These are phyloP conservation scores for Priceomyces carsonii DNA, from an alignment of 805 yeast genomes.

Conservation along the genomic window DNA sequence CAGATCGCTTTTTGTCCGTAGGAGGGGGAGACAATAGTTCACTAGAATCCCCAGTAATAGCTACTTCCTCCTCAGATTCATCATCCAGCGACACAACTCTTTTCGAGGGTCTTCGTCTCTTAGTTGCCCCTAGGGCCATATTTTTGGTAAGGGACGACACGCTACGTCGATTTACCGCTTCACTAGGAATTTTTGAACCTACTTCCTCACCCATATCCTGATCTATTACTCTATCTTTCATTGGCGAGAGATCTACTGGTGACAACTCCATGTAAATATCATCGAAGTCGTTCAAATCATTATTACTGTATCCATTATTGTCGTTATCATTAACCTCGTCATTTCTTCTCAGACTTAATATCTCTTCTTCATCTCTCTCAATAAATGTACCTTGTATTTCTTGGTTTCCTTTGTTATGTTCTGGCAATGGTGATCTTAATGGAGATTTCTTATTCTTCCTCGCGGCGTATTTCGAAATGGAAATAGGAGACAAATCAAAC, in stretches of 20 bases:
- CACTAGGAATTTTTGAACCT: not conserved
- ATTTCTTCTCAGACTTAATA: too few species aligned
- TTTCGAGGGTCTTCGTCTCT: conserved; percentile 6
- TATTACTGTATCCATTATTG: conserved; percentile 7
- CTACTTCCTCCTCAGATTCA: conserved; percentile 13
- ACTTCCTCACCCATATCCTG: too few species aligned
- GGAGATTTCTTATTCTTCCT: conserved; percentile 29
- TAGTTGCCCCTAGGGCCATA: conserved; percentile 29
- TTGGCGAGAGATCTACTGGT: conserved; percentile 14
- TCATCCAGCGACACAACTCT: conserved; percentile 11
- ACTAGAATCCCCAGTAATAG: conserved; percentile 8
- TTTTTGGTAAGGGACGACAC: conserved; percentile 28
- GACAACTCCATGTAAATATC: conserved; percentile 14
- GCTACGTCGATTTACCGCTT: conserved; percentile 6
- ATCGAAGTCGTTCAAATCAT: conserved; percentile 11
- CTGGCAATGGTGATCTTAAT: conserved; percentile 30
- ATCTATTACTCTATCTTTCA: conserved; percentile 5
- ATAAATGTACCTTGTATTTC: conserved; percentile 1
- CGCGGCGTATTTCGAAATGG: conserved; percentile 16
- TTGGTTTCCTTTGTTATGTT: conserved; percentile 9
- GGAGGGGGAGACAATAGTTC: conserved; percentile 9
- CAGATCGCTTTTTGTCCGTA: conserved; percentile 7
- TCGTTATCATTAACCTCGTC: conserved; percentile 23
- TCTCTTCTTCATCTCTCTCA: conserved; percentile 13
- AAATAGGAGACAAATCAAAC: conserved; percentile 31